A percentile compares a stretch with the other conserved stretches of the same genome.
phyloP scores from a whole-genome alignment of 495 filamentous ascomycete species.

The Aspergillus incahuasiensis region DNA sequence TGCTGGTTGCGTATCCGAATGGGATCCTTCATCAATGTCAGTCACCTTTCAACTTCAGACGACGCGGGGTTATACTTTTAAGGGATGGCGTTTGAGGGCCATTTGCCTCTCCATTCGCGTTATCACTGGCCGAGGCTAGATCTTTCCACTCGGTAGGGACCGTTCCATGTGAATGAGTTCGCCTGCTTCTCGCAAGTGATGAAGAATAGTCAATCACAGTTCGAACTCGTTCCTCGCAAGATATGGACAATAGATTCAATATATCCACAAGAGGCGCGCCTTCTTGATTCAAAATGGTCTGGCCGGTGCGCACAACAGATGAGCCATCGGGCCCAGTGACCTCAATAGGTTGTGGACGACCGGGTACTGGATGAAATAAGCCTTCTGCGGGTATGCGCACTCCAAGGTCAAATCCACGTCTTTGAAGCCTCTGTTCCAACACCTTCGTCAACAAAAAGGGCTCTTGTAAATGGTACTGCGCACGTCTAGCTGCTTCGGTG shows the following conservation, averaged over 20 bases:
- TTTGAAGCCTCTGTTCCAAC: conserved; percentile 43
- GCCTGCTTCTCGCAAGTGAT: conserved; percentile 57
- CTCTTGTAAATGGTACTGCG: conserved; percentile 53
- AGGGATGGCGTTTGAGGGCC: conserved; percentile 47
- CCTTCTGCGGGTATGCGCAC: conserved; percentile 61
- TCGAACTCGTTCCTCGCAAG: conserved; percentile 65
- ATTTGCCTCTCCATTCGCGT: conserved; percentile 29
- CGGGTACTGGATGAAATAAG: conserved; percentile 51
- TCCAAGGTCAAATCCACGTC: conserved; percentile 48
- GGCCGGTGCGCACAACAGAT: conserved; percentile 51
- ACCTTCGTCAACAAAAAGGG: conserved; percentile 54
- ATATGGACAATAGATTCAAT: conserved; percentile 67
- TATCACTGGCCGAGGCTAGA: conserved; percentile 47
- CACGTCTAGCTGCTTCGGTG: conserved; percentile 37
- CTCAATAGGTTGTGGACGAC: conserved; percentile 47
- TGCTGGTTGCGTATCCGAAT: conserved; percentile 16
- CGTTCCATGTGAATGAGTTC: conserved; percentile 65
- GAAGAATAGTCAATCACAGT: conserved; percentile 67
- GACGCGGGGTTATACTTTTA: conserved; percentile 51
- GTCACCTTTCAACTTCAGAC: background rate
- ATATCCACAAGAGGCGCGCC: conserved; percentile 69
- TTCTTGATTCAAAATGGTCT: conserved; percentile 59
- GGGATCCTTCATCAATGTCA: conserved; percentile 33
- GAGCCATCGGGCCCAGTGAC: conserved; percentile 52
- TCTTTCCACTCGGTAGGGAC: conserved; percentile 67